Percentiles rank a stretch among this genome's conserved stretches.
Evolutionary conservation across 768 basidiomycete genomes (phyloP).

Genomic region (Serendipita sp.): DNA sequence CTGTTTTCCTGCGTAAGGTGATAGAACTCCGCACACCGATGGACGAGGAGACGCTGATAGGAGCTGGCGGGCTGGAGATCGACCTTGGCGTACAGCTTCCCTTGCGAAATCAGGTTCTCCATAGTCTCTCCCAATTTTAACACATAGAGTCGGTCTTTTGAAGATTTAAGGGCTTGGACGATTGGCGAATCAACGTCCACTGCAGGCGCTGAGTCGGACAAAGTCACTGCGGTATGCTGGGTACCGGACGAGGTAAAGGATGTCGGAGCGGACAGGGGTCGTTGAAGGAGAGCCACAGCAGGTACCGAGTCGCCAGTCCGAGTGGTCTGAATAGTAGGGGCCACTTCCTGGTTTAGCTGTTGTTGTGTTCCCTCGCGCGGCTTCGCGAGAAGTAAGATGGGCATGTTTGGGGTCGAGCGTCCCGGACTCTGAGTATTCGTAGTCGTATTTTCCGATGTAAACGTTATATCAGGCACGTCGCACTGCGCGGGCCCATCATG

Average conservation of each 20-base stretch:
- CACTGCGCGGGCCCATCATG: constrained; percentile 2
- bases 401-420: neutral
- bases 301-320: neutral
- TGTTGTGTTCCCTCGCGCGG: neutral
- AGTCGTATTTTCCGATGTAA: neutral
- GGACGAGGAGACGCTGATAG: constrained; percentile 73
- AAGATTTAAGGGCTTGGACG: constrained; percentile 63
- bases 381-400: neutral
- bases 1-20: constrained; percentile 57
- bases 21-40: constrained; percentile 73
- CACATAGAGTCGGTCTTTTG: constrained; percentile 72
- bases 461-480: constrained; percentile 1
- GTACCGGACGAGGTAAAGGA: neutral
- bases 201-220: constrained; percentile 7
- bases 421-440: neutral
- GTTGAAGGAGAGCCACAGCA: neutral
- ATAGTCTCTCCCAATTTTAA: constrained; percentile 77
- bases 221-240: neutral
- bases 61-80: constrained; percentile 56
- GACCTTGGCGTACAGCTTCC: constrained; percentile 24
- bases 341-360: too few species aligned
- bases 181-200: constrained; percentile 60
- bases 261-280: constrained; percentile 2
- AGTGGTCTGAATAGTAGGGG: neutral
- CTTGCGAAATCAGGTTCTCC: constrained; percentile 44